Evolutionary conservation across 169 alveolate species (phyloP).

Genomic region (Plasmodium gonderi): DNA sequence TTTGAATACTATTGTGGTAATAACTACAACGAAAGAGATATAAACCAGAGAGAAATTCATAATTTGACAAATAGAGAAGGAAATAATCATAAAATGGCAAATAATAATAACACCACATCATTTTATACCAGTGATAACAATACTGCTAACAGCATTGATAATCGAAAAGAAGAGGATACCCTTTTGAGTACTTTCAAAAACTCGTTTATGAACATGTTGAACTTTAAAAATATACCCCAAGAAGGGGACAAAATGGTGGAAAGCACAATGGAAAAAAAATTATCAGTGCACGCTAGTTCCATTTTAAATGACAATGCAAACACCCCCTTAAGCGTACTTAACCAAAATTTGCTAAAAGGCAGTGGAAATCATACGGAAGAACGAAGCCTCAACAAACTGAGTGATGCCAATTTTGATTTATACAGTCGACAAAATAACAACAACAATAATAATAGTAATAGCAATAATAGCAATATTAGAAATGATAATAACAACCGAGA

Average conservation of each 20-base stretch:
- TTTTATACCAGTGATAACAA: background rate
- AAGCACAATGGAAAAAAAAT: background rate
- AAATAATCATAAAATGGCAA: background rate
- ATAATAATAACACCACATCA: background rate
- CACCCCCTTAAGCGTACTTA: background rate
- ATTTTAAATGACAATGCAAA: background rate
- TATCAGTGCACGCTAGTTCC: background rate
- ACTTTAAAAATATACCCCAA: background rate
- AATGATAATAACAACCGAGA: too few species aligned
- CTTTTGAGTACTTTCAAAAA: background rate
- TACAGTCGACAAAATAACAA: background rate
- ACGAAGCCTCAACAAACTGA: background rate
- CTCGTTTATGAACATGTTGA: background rate
- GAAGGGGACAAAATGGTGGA: background rate
- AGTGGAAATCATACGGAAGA: background rate
- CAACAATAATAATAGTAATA: too few species aligned
- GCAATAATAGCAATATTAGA: too few species aligned
- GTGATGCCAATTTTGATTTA: background rate
- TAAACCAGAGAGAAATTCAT: background rate
- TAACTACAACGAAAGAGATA: background rate
- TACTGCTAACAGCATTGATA: background rate
- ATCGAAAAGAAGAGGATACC: background rate
- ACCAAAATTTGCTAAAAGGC: background rate
- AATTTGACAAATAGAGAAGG: background rate
- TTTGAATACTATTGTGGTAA: slow-evolving; percentile 19